Conservation (phyloP, 73 alveolate genomes). For the Tetrahymena borealis region DNA sequence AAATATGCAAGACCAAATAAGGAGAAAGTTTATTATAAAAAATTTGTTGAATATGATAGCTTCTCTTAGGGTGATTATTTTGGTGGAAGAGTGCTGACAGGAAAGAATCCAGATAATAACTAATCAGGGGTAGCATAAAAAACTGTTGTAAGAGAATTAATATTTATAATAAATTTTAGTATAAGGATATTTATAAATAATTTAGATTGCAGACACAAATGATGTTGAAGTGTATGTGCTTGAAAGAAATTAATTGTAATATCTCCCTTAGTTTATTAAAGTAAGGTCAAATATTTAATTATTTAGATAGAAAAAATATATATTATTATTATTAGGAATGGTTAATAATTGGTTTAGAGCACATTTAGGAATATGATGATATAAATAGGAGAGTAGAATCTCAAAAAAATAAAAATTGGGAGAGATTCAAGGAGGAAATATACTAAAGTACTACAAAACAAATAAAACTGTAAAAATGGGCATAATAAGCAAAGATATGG, state of each 20-base stretch:
- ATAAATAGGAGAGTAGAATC: not conserved
- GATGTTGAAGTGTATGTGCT: not conserved
- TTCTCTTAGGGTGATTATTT: not conserved
- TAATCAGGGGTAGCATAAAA: not conserved
- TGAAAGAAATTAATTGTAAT: not conserved
- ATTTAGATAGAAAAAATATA: not conserved
- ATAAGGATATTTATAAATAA: not conserved
- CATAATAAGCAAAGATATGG: not conserved
- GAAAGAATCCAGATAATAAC: not conserved
- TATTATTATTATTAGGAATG: not conserved
- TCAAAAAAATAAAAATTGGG: not conserved
- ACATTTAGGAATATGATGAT: not conserved
- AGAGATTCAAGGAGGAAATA: not conserved
- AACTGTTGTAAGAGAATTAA: not conserved
- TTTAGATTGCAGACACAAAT: not conserved
- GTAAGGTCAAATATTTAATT: not conserved
- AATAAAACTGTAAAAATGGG: not conserved
- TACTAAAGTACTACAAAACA: not conserved
- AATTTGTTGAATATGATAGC: not conserved
- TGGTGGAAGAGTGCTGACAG: not conserved
- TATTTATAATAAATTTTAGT: not conserved
- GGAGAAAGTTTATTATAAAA: not conserved
- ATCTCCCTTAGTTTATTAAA: not conserved
- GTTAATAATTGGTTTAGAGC: not conserved
- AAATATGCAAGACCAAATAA: not conserved